These are phyloP conservation scores for Geranium rotundifolium DNA, from an alignment of 345 rosid genomes.

Conservation along the genomic window DNA sequence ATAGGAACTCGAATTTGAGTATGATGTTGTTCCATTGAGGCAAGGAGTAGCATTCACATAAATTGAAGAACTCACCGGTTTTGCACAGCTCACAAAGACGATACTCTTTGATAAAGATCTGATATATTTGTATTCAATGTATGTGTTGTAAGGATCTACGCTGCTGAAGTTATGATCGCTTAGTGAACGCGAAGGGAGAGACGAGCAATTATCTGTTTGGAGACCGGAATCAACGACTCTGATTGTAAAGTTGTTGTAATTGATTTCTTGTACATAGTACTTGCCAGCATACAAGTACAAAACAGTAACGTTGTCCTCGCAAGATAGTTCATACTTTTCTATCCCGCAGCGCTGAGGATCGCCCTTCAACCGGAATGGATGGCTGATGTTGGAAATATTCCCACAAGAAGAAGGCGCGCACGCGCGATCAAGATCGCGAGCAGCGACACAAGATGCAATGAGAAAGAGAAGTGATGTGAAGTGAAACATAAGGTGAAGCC, in stretches of 20 bases:
- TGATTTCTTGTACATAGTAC: slow-evolving; percentile 8
- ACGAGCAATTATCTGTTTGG: slow-evolving; percentile 3
- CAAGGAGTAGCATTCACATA: slow-evolving; percentile 3
- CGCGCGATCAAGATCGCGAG: neutral
- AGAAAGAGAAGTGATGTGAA: too few species aligned
- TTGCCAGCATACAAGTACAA: neutral
- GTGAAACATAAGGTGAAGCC: too few species aligned
- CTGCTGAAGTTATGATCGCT: neutral
- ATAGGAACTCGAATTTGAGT: too few species aligned
- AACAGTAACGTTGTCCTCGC: neutral
- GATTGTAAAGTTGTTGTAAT: slow-evolving; percentile 5
- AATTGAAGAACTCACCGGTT: slow-evolving; percentile 1
- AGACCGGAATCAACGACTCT: slow-evolving; percentile 5
- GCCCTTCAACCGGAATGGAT: slow-evolving; percentile 7
- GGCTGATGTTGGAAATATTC: neutral
- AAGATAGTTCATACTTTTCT: neutral
- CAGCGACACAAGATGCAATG: neutral
- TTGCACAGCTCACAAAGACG: slow-evolving; percentile 5
- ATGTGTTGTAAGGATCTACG: neutral
- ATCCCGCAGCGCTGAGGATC: slow-evolving; percentile 4
- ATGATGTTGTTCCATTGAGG: neutral
- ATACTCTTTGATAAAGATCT: neutral
- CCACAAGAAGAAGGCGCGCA: slow-evolving; percentile 6
- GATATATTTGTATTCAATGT: too few species aligned
- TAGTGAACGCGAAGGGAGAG: neutral